These are phyloP conservation scores for Prototheca wickerhamii DNA, from an alignment of 163 green algal genomes.

Conservation along the genomic window DNA sequence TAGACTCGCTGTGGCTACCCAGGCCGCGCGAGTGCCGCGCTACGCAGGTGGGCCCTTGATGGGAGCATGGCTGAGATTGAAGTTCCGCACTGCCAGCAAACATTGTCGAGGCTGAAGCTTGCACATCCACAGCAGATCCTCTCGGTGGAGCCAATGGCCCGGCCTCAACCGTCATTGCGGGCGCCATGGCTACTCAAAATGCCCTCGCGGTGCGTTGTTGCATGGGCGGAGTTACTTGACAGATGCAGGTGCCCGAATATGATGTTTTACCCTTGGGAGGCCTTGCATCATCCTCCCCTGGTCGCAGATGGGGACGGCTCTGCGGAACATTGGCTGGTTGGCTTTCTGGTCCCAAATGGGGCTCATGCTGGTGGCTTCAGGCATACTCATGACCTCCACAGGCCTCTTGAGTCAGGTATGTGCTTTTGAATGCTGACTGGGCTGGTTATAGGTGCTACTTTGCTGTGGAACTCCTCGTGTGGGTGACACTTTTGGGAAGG, in stretches of 20 bases:
- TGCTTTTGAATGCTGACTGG: neutral
- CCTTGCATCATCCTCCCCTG: neutral
- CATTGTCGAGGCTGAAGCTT: too few species aligned
- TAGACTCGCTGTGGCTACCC: too few species aligned
- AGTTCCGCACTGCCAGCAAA: too few species aligned
- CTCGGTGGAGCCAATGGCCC: too few species aligned
- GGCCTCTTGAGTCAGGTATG: conserved; percentile 5
- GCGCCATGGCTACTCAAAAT: neutral
- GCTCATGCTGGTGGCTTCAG: conserved; percentile 36
- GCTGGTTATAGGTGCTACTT: too few species aligned
- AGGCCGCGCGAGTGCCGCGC: too few species aligned
- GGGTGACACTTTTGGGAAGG: too few species aligned
- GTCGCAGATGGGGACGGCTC: conserved; percentile 23
- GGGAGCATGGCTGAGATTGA: too few species aligned
- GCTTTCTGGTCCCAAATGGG: conserved; percentile 48
- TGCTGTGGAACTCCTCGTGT: too few species aligned
- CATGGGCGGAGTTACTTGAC: neutral
- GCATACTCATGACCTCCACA: conserved; percentile 47
- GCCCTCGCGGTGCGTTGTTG: neutral
- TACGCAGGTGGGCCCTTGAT: too few species aligned
- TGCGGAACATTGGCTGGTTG: conserved; percentile 43
- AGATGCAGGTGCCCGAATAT: too few species aligned
- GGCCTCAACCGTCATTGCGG: neutral
- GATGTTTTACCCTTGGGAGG: neutral
- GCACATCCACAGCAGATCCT: too few species aligned